Evolutionary conservation across 2,329 filamentous ascomycete species (phyloP).

Genomic region (Iodosphaeria phyllophila): DNA sequence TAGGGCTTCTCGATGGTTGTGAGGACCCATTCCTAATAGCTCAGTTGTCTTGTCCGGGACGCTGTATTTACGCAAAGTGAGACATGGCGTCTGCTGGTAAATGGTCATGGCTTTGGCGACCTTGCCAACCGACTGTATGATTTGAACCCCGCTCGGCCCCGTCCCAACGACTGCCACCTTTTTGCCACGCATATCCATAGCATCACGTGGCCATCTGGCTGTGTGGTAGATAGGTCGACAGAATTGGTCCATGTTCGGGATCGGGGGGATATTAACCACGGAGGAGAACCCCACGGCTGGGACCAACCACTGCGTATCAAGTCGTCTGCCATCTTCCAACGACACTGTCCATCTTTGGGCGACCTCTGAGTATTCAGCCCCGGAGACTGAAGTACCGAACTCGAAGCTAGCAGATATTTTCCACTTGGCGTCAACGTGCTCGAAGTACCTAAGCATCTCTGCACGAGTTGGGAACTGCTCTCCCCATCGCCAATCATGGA

Average conservation of each 20-base stretch:
- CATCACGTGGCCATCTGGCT: conserved; percentile 36
- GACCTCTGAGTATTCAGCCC: conserved; percentile 18
- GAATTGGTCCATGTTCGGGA: conserved; percentile 32
- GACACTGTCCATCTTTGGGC: conserved; percentile 22
- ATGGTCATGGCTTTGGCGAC: conserved; percentile 30
- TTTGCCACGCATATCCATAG: conserved; percentile 35
- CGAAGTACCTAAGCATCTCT: conserved; percentile 26
- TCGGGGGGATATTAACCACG: conserved; percentile 24
- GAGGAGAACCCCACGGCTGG: conserved; percentile 25
- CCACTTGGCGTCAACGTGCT: conserved; percentile 22
- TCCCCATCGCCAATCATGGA: conserved; percentile 24
- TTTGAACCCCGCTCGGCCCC: conserved; percentile 42
- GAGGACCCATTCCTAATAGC: conserved; percentile 21
- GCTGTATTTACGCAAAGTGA: conserved; percentile 40
- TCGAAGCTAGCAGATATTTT: conserved; percentile 22
- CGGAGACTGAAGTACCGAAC: conserved; percentile 23
- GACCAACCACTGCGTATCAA: conserved; percentile 23
- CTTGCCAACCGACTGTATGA: conserved; percentile 37
- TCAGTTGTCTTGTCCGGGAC: conserved; percentile 20
- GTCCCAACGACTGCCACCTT: conserved; percentile 43
- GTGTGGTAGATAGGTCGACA: conserved; percentile 37
- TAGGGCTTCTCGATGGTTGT: conserved; percentile 30
- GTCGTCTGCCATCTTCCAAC: conserved; percentile 19
- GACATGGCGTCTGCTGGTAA: conserved; percentile 47
- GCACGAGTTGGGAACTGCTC: conserved; percentile 18